Percentiles rank a stretch among this genome's conserved stretches.
phyloP scores from a whole-genome alignment of 306 rosid species.

The Ziziphus jujuba region DNA sequence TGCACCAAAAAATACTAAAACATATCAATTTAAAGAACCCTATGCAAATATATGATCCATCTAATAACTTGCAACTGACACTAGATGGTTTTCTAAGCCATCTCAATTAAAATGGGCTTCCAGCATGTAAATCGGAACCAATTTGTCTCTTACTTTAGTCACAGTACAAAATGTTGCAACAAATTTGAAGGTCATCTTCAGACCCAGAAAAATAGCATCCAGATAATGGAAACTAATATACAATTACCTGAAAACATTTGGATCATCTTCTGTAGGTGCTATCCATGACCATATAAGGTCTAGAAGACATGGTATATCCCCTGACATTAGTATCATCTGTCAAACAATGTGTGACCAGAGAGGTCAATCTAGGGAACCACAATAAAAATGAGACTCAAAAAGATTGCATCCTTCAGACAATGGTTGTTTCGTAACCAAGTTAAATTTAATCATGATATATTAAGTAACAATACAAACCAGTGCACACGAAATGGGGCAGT shows the following conservation, averaged over 20 bases:
- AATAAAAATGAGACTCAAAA: conserved; percentile 12
- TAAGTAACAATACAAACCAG: no score
- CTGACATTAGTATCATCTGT: conserved; percentile 90
- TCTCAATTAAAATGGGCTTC: neutral
- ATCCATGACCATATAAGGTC: conserved; percentile 98
- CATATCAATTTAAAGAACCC: neutral
- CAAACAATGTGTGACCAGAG: conserved; percentile 25
- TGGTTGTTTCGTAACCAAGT: neutral
- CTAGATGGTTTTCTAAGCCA: neutral
- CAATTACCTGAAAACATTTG: conserved; percentile 65
- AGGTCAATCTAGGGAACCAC: conserved; percentile 25
- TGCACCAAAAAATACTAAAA: neutral
- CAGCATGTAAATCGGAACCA: neutral
- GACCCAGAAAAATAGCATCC: conserved; percentile 6
- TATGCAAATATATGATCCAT: neutral
- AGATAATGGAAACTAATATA: conserved; percentile 27
- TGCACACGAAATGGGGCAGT: no score
- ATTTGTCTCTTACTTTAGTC: neutral
- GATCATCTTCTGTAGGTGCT: conserved; percentile 82
- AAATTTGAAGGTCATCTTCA: conserved; percentile 1
- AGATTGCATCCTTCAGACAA: neutral
- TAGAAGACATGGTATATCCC: conserved; percentile 80
- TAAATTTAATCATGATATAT: neutral
- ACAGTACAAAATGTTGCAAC: conserved; percentile 1
- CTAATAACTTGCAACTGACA: conserved; percentile 6